Evolutionary conservation across 768 basidiomycete species (phyloP).

Genomic region (Termitomyces sp.): DNA sequence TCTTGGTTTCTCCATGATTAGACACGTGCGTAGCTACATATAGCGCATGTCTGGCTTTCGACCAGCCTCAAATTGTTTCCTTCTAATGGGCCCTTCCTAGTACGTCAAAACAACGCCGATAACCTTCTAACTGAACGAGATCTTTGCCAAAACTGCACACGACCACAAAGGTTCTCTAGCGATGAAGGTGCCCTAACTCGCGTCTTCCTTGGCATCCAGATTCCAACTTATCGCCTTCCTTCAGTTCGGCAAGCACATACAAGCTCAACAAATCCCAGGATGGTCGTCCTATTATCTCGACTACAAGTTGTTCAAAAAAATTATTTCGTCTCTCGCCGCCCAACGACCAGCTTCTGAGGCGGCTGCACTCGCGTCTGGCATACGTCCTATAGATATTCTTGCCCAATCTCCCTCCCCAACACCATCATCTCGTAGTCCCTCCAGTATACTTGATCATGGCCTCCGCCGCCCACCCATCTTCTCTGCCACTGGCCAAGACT

Average conservation of each 20-base stretch:
- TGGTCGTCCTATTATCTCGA: constrained; percentile 96
- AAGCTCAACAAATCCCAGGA: constrained; percentile 93
- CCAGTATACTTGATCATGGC: constrained; percentile 31
- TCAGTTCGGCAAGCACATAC: constrained; percentile 97
- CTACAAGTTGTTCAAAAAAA: constrained; percentile 98
- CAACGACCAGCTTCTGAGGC: constrained; percentile 90
- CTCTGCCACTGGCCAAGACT: constrained; percentile 56
- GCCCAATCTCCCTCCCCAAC: constrained; percentile 22
- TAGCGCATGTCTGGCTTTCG: neutral
- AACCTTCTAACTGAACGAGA: constrained; percentile 8
- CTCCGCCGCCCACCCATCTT: constrained; percentile 53
- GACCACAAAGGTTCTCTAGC: constrained; percentile 7
- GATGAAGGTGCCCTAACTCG: constrained; percentile 17
- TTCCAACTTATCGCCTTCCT: constrained; percentile 7
- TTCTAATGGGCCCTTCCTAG: constrained; percentile 8
- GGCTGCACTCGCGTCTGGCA: constrained; percentile 76
- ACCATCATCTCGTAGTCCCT: constrained; percentile 25
- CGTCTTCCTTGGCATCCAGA: constrained; percentile 3
- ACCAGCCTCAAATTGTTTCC: constrained; percentile 2
- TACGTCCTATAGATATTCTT: constrained; percentile 59
- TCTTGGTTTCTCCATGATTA: constrained; percentile 10
- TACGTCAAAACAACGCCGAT: neutral
- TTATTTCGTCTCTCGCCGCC: constrained; percentile 90
- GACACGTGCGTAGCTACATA: constrained; percentile 22
- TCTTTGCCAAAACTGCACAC: constrained; percentile 9